phyloP scores from a whole-genome alignment of 1,139 yeast species.

The Wickerhamomyces sp. region DNA sequence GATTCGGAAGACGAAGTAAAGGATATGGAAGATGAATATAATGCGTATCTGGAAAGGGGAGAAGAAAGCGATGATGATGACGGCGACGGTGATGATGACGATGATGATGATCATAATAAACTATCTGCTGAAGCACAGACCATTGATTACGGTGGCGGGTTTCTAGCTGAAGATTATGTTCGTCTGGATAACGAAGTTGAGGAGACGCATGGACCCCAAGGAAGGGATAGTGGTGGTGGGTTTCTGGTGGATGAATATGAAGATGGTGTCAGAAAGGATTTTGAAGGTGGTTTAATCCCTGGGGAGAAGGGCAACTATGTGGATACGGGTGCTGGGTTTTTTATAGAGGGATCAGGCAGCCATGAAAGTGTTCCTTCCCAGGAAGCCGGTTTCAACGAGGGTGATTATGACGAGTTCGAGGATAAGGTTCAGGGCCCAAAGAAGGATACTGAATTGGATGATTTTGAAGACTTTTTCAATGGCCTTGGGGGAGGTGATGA shows the following conservation, averaged over 20 bases:
- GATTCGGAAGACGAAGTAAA: constrained; percentile 11
- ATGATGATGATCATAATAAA: too few species aligned
- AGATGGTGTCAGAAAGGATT: neutral
- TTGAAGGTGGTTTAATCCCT: constrained; percentile 1
- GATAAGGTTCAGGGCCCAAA: neutral
- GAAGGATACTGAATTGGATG: constrained; percentile 6
- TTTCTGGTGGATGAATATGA: constrained; percentile 10
- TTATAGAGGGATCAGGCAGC: neutral
- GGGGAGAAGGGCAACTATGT: neutral
- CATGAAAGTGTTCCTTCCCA: neutral
- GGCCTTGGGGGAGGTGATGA: constrained; percentile 2
- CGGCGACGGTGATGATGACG: too few species aligned
- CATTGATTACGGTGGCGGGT: too few species aligned
- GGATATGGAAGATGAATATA: constrained; percentile 12
- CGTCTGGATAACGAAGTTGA: too few species aligned
- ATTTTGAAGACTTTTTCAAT: constrained; percentile 12
- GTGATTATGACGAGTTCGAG: neutral
- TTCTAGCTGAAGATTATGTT: too few species aligned
- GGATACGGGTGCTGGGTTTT: constrained; percentile 5
- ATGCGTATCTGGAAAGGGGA: constrained; percentile 12
- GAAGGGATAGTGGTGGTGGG: constrained; percentile 8
- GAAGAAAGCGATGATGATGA: constrained; percentile 6
- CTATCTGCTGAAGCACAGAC: too few species aligned
- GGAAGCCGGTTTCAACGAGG: constrained; percentile 1
- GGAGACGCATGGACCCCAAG: neutral